These are phyloP conservation scores for Syzygium aromaticum DNA, from an alignment of 345 rosid genomes.

Conservation along the genomic window DNA sequence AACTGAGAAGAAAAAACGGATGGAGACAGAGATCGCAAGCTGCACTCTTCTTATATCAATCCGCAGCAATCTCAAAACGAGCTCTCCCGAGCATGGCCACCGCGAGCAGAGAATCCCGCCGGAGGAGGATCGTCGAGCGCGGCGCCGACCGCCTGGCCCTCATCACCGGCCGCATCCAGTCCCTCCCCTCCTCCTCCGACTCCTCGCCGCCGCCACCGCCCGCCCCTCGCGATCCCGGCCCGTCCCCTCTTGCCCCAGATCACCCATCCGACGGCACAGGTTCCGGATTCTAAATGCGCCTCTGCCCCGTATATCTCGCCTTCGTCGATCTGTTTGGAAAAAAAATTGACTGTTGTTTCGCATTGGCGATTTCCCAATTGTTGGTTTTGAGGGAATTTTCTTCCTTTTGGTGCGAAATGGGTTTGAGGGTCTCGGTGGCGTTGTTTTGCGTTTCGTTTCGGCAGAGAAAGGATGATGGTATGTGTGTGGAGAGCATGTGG, in stretches of 20 bases:
- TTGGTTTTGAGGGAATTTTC: not conserved
- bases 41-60: not conserved
- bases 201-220: slow-evolving; percentile 5
- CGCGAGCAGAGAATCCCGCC: slow-evolving; percentile 74
- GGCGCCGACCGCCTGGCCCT: slow-evolving; percentile 85
- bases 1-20: not conserved
- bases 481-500: not conserved
- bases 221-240: slow-evolving; percentile 1
- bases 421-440: not conserved
- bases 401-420: not conserved
- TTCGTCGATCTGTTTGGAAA: not conserved
- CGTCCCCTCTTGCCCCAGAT: slow-evolving; percentile 6
- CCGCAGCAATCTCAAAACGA: not conserved
- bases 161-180: slow-evolving; percentile 50
- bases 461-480: not conserved
- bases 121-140: slow-evolving; percentile 63
- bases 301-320: not conserved
- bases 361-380: not conserved
- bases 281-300: not conserved
- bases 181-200: slow-evolving; percentile 22
- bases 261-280: slow-evolving; percentile 18
- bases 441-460: not conserved
- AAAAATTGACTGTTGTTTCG: not conserved
- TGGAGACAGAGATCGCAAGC: not conserved
- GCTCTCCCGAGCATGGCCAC: not conserved